Evolutionary conservation across 2,329 filamentous ascomycete species (phyloP), one percentile per base, ranked within the genome.

Genomic region (Fusarium temperatum): DNA sequence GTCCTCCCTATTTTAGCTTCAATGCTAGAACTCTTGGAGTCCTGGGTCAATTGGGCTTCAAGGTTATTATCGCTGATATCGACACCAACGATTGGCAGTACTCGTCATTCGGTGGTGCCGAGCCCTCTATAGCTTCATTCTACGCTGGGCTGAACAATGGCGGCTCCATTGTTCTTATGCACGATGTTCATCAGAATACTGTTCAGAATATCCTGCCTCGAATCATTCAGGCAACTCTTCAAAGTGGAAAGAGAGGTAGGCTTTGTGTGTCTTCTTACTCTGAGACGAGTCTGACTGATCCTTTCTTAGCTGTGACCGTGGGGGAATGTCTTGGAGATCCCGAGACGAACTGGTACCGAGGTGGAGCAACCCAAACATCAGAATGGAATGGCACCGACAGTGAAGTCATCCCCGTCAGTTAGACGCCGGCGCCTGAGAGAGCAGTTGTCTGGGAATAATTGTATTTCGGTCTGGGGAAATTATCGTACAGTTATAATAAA

Each of bases 1-100:
- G 67, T 8, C 67, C 67, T 10, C 67, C 67, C 7, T 70, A 70
- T 32, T 70, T 70, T 26, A 70, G 67, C 53, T 70, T 70, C 51
- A 70, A 30, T 12, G 44, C 51, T 5, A 39, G 41, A 35, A 70
- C 66, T 22, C 66, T 70, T 9, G 45, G 12, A 20, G 50, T 70
- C 1, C 24, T 70, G 2, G 66, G 66, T 50, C 45, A 36, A 5
- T 5, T 70, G 45, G 67, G 66, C 39, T 70, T 48, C 28, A 70
- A 70, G 51, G 66, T 70, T 24, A 45, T 70, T 35, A 70, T 66
- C n/a, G 67, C 67, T 70, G 67, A 70, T 59, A 66, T 70, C 45
- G 59, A 70, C 66, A 70, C 67, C 51, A 22, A 70, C 36, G 67
- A 70, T 35, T 70, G 67, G 67, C 41, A 35, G 18, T 54, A 70